Evolutionary conservation across 495 filamentous ascomycete species (phyloP).

Genomic region (Terfezia claveryi): DNA sequence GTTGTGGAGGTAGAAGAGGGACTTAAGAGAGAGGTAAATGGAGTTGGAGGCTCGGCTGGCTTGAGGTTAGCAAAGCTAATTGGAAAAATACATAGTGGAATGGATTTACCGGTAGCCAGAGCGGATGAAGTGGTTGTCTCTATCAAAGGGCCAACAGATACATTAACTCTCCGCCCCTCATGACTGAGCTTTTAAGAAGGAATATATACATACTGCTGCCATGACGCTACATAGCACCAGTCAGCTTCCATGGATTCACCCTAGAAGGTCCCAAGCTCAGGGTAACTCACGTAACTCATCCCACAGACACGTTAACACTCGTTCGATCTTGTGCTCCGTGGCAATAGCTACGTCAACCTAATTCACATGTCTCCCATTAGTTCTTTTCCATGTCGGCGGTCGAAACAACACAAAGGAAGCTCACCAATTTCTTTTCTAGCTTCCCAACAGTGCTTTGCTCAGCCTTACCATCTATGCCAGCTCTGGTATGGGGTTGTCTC

Average conservation of each 20-base stretch:
- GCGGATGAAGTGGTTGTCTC: slow-evolving; percentile 54
- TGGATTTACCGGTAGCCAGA: slow-evolving; percentile 37
- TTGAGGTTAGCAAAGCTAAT: background rate
- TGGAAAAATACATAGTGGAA: background rate
- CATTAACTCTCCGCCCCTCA: background rate
- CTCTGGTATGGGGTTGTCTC: no score
- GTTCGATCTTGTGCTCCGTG: background rate
- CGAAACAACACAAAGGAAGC: no score
- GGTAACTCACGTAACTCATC: background rate
- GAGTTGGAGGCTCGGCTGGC: slow-evolving; percentile 36
- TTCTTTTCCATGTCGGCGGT: no score
- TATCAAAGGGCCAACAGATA: slow-evolving; percentile 1
- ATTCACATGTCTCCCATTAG: no score
- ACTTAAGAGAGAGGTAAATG: slow-evolving; percentile 38
- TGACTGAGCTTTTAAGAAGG: background rate
- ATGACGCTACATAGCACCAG: background rate
- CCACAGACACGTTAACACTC: background rate
- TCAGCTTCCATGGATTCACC: no score
- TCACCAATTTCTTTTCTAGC: no score
- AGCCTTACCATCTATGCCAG: no score
- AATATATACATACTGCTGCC: slow-evolving; percentile 14
- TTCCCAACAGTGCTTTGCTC: no score
- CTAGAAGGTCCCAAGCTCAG: no score
- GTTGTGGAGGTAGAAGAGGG: slow-evolving; percentile 63
- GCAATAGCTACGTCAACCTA: no score